Percentiles rank a stretch among this genome's conserved stretches.
Evolutionary conservation across 2,329 filamentous ascomycete genomes (phyloP).

Genomic region (Fusarium torreyae): DNA sequence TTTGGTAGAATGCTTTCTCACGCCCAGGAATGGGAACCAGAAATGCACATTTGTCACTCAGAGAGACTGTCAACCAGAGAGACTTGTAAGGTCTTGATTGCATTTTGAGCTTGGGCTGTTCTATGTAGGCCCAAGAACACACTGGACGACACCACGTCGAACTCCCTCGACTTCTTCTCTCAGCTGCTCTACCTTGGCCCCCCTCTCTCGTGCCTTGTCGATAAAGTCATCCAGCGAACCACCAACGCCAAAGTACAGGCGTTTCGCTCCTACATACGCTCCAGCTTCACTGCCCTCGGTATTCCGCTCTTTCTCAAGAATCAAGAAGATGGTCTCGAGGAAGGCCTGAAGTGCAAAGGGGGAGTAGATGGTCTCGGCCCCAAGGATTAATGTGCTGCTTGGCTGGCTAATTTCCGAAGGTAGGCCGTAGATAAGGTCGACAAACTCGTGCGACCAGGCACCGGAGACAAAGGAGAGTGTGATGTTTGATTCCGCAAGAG

Average conservation of each 20-base stretch:
- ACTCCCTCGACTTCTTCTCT: conserved; percentile 74
- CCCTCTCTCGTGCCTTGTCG: conserved; percentile 64
- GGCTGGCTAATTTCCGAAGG: conserved; percentile 24
- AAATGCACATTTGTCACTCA: conserved; percentile 16
- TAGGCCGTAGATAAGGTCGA: conserved; percentile 68
- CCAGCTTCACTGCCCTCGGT: conserved; percentile 63
- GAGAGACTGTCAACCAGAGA: neutral
- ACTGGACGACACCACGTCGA: conserved; percentile 72
- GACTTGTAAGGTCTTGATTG: neutral
- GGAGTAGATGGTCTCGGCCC: conserved; percentile 88
- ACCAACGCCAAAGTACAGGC: conserved; percentile 87
- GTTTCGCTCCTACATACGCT: conserved; percentile 81
- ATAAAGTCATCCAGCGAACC: conserved; percentile 85
- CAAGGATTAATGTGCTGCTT: conserved; percentile 70
- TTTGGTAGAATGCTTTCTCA: conserved; percentile 14
- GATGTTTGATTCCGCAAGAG: conserved; percentile 67
- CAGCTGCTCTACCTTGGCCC: conserved; percentile 64
- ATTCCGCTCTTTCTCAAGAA: conserved; percentile 65
- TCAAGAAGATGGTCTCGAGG: conserved; percentile 73
- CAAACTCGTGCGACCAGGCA: conserved; percentile 78
- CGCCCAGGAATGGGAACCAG: neutral
- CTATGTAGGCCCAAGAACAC: conserved; percentile 54
- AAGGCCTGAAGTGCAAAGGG: conserved; percentile 79
- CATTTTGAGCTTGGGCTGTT: conserved; percentile 7
- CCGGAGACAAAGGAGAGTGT: conserved; percentile 79